Conservation (phyloP, 352 stramenopile species). For the Pythium volutum region DNA sequence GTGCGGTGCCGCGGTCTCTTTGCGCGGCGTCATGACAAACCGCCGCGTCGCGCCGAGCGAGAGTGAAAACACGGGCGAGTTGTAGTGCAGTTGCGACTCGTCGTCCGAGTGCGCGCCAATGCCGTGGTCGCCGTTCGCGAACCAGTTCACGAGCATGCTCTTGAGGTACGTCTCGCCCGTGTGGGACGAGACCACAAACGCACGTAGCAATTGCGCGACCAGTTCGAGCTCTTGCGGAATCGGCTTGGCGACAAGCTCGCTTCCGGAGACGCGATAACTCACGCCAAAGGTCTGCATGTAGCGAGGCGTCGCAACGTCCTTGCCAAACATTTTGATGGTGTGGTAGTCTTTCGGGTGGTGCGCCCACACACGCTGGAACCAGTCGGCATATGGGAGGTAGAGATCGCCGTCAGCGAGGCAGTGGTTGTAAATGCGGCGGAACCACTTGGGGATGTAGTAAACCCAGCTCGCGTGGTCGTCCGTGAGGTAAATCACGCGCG, state of each 20-base stretch:
- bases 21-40: slow-evolving; percentile 63
- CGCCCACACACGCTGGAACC: slow-evolving; percentile 44
- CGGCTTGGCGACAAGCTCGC: slow-evolving; percentile 40
- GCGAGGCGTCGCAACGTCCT: slow-evolving; percentile 48
- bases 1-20: slow-evolving; percentile 14
- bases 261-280: slow-evolving; percentile 55
- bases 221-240: slow-evolving; percentile 36
- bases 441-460: slow-evolving; percentile 63
- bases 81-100: slow-evolving; percentile 50
- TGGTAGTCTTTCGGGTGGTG: slow-evolving; percentile 54
- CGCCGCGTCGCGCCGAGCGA: slow-evolving; percentile 63
- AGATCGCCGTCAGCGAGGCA: slow-evolving; percentile 12
- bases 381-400: slow-evolving; percentile 22
- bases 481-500: slow-evolving; percentile 29
- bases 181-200: slow-evolving; percentile 34
- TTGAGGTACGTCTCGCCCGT: slow-evolving; percentile 18
- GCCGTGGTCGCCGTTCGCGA: slow-evolving; percentile 71
- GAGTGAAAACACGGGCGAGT: slow-evolving; percentile 60
- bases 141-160: slow-evolving; percentile 77
- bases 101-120: slow-evolving; percentile 80
- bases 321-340: slow-evolving; percentile 73
- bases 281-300: slow-evolving; percentile 64
- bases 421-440: slow-evolving; percentile 37
- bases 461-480: slow-evolving; percentile 46
- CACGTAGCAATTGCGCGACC: slow-evolving; percentile 42